Conservation (phyloP, 1,139 yeast genomes). For the Citeromyces hawaiiensis region DNA sequence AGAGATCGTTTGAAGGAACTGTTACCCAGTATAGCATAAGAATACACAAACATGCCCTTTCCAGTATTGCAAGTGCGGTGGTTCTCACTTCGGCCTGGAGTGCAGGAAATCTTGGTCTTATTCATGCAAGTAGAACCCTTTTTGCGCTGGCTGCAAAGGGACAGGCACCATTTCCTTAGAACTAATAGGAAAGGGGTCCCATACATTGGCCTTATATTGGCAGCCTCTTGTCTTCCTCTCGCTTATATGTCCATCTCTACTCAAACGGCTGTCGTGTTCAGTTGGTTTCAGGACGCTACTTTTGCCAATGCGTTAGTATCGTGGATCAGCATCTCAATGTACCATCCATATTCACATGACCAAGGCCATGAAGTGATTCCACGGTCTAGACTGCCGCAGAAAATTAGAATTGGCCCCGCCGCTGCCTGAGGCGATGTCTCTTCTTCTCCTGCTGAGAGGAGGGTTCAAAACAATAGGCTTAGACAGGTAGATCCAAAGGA, state of each 20-base stretch:
- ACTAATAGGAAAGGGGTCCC: constrained; percentile 55
- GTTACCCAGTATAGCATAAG: too few relatives aligned
- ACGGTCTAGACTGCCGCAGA: constrained; percentile 43
- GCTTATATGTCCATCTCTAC: not conserved
- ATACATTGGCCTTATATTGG: constrained; percentile 80
- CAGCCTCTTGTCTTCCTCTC: constrained; percentile 39
- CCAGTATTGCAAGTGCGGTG: constrained; percentile 24
- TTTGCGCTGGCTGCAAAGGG: constrained; percentile 47
- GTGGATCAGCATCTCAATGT: constrained; percentile 67
- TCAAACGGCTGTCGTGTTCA: constrained; percentile 53
- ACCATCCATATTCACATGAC: constrained; percentile 59
- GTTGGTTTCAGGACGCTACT: constrained; percentile 78
- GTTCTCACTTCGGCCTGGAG: constrained; percentile 25
- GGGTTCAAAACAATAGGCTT: too few relatives aligned
- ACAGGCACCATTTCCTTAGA: constrained; percentile 47
- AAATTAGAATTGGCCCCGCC: constrained; percentile 14
- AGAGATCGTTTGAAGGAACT: too few relatives aligned
- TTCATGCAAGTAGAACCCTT: constrained; percentile 40
- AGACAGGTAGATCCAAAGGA: too few relatives aligned
- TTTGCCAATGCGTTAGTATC: constrained; percentile 78
- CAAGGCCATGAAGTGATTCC: constrained; percentile 49
- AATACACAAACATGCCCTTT: too few relatives aligned
- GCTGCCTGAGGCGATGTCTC: constrained; percentile 23
- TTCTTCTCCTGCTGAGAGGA: constrained; percentile 11
- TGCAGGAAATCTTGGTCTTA: constrained; percentile 29